These are phyloP conservation scores for Ligustrum vulgare DNA, from an alignment of 257 asterid species.

Conservation along the genomic window DNA sequence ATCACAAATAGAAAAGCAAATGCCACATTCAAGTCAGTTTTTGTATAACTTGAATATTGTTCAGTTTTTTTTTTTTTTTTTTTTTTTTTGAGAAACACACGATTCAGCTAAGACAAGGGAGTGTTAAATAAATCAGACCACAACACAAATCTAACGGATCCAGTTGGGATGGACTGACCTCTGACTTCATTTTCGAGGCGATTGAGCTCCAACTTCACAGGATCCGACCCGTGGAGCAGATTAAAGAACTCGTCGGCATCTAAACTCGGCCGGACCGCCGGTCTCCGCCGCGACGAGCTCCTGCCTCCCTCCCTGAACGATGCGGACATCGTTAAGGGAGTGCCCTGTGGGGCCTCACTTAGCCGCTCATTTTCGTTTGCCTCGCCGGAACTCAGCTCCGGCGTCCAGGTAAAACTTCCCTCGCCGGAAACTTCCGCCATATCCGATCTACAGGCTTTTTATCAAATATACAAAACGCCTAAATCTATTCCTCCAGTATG, in stretches of 20 bases:
- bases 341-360: constrained; percentile 28
- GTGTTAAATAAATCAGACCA: constrained; percentile 23
- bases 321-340: constrained; percentile 69
- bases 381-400: constrained; percentile 54
- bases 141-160: constrained; percentile 65
- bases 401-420: constrained; percentile 47
- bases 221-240: constrained; percentile 99
- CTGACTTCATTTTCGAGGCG: constrained; percentile 98
- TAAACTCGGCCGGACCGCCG: constrained; percentile 78
- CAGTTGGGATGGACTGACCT: constrained; percentile 71
- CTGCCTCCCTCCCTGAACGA: constrained; percentile 71
- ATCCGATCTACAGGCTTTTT: constrained; percentile 53
- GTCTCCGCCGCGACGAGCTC: constrained; percentile 71
- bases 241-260: constrained; percentile 94
- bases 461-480: constrained; percentile 34
- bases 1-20: neutral
- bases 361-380: constrained; percentile 49
- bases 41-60: neutral
- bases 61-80: neutral
- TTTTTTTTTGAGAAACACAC: neutral
- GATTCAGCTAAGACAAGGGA: constrained; percentile 22
- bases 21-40: neutral
- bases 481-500: neutral
- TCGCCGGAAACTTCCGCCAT: constrained; percentile 93
- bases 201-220: constrained; percentile 98